phyloP scores from a whole-genome alignment of 345 rosid species.

The Euphorbia peplus region DNA sequence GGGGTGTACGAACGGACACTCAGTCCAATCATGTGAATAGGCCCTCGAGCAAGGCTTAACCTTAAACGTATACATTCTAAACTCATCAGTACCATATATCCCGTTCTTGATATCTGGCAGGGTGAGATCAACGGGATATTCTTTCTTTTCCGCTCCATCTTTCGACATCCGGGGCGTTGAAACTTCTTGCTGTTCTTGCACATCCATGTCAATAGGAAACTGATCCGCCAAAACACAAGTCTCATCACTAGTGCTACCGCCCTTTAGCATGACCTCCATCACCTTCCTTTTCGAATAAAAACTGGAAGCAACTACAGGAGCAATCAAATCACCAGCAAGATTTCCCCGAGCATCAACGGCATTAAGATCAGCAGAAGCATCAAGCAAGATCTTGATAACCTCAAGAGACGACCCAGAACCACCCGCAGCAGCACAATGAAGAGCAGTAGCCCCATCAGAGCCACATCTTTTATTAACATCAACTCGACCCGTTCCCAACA shows the following conservation, averaged over 20 bases:
- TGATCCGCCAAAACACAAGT: slow-evolving; percentile 27
- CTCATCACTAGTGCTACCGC: slow-evolving; percentile 27
- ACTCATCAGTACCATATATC: slow-evolving; percentile 82
- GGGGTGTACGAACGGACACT: slow-evolving; percentile 95
- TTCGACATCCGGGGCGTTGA: slow-evolving; percentile 34
- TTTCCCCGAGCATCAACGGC: slow-evolving; percentile 59
- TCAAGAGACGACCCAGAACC: slow-evolving; percentile 52
- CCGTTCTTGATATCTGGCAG: slow-evolving; percentile 86
- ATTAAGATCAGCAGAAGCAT: slow-evolving; percentile 58
- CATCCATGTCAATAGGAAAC: slow-evolving; percentile 28
- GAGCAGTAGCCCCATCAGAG: slow-evolving; percentile 70
- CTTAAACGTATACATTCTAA: slow-evolving; percentile 86
- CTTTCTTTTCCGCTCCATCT: slow-evolving; percentile 67
- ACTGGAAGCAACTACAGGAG: slow-evolving; percentile 34
- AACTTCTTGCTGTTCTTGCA: slow-evolving; percentile 35
- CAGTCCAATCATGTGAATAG: slow-evolving; percentile 95
- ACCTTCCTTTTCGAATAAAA: slow-evolving; percentile 48
- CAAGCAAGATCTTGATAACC: slow-evolving; percentile 59
- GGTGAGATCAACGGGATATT: slow-evolving; percentile 75
- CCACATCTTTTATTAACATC: slow-evolving; percentile 67
- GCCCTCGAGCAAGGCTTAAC: slow-evolving; percentile 95
- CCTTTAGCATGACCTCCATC: slow-evolving; percentile 50
- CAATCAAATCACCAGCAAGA: slow-evolving; percentile 53
- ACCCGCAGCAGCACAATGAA: slow-evolving; percentile 81
- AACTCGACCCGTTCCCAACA: slow-evolving; percentile 42